Base-by-base conservation (phyloP, 495 filamentous ascomycete genomes). In the Aspergillus leporis region DNA sequence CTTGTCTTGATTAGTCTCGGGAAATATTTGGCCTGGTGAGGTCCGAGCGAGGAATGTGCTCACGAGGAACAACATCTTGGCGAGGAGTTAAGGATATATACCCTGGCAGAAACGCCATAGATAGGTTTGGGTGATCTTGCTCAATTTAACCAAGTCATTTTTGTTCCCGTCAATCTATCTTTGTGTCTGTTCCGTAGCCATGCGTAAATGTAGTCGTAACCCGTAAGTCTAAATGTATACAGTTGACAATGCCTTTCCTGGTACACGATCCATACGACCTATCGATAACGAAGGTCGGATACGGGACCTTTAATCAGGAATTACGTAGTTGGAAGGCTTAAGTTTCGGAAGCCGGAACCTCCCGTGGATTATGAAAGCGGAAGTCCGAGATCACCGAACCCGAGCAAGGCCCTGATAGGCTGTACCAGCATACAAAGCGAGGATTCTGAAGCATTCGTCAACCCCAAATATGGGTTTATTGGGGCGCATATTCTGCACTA, bases 91-190 rank as follows among this genome's bases (percentile, higher is more conserved):
- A 55, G 61, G 56, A 59, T 56, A 61, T 56, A 61, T 59, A 62
- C 61, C 56, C 61, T 56, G 52, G 56, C 52, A 53, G 52, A 56
- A 59, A 55, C 49, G 56, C 53, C 56, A 58, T 57, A 60, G 56
- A 62, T 73, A 66, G 65, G 49, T 64, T 67, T 58, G 66, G 69
- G 66, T 56, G 53, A 66, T 61, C 60, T 60, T 50, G 57, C 56
- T 60, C 38, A 49, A 47, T 22, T 54, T 3, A 56, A 53, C 25
- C 52, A 22, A 56, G 43, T 49, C 54, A 56, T 21, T 41, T 36
- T 38, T 21, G 40, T 56, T 48, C 54, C 40, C 38, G 30, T 54
- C 51, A 55, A 40, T 18, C 5, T 31, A 23, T 31, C 10, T 34
- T 21, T n/a, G 25, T 22, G 3, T 28, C 25, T 28, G n/a, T n/a